Base-by-base conservation (phyloP, 148 eudicot species). In the Euryodendron excelsum region DNA sequence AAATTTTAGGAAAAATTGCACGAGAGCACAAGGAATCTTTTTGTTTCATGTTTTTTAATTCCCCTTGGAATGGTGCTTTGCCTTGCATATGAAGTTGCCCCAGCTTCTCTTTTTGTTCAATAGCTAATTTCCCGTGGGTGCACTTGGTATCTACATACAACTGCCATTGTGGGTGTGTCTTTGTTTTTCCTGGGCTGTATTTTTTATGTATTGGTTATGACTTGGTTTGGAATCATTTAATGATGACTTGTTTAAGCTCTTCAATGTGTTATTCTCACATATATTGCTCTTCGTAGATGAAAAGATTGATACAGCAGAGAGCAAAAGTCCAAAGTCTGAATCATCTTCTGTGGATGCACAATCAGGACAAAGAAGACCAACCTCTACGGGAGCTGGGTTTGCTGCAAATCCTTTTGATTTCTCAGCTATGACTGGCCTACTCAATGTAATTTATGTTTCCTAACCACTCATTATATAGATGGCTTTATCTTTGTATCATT, bases 381-480 rank as follows among this genome's bases (percentile, higher is more conserved):
- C 84, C 62, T 17, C 90, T 79, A 82, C 88, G 20, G 91, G 81
- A 76, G 59, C 92, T 83, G 92, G 84, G 72, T 70, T 90, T 73
- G 86, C 89, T 59, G 73, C 80, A 66, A 92, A 93, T 85, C 93
- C 98, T 30, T 92, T 94, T 84, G 98, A 94, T 85, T 93, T 95
- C 85, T 95, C 98, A 4, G 93, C 97, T 77, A 90, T 95, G 97
- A 78, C 93, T 73, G 93, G 97, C 75, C 74, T 95, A 75, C 97
- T 95, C 41, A 92, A 91, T 85, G 98, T 93, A 90, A 31, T 21
- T 56, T 50, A 55, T 39, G 36, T 74, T 28, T 23, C 80, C 74
- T 25, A 13, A 11, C 27, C 1, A 20, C 15, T 31, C 39, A 68
- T 56, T 75, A 36, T 59, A 37, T 60, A 23, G n/a, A 28, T 68